Conservation (phyloP, 1,139 yeast species). For the Yamadazyma dushanensis region DNA sequence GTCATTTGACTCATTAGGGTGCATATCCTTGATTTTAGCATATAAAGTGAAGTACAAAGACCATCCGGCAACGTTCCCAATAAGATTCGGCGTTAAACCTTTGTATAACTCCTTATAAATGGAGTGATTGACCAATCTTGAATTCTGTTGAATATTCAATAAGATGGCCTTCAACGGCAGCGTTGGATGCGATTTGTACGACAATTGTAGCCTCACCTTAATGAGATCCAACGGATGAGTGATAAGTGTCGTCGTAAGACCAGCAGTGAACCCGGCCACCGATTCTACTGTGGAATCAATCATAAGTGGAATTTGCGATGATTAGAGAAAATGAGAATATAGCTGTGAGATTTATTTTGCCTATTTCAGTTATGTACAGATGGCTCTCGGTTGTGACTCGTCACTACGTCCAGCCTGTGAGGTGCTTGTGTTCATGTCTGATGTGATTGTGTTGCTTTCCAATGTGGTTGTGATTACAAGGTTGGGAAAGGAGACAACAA, state of each 20-base stretch:
- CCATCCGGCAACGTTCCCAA: slow-evolving; percentile 91
- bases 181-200: background rate
- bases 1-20: slow-evolving; percentile 16
- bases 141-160: slow-evolving; percentile 5
- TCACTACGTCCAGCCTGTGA: no score
- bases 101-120: slow-evolving; percentile 48
- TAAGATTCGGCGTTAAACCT: slow-evolving; percentile 76
- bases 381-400: no score
- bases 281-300: slow-evolving; percentile 39
- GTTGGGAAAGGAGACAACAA: slow-evolving; percentile 75
- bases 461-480: slow-evolving; percentile 8
- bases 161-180: slow-evolving; percentile 8
- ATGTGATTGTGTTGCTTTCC: no score
- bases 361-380: no score
- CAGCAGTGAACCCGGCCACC: slow-evolving; percentile 80
- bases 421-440: no score
- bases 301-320: slow-evolving; percentile 5
- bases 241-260: slow-evolving; percentile 72
- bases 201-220: slow-evolving; percentile 73
- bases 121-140: slow-evolving; percentile 6
- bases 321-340: slow-evolving; percentile 2
- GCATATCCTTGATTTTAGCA: slow-evolving; percentile 48
- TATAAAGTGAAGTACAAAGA: slow-evolving; percentile 79
- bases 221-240: slow-evolving; percentile 90
- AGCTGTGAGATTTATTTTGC: no score